These are phyloP conservation scores for Colletotrichum agaves DNA, from an alignment of 2,329 filamentous ascomycete species.

Conservation along the genomic window DNA sequence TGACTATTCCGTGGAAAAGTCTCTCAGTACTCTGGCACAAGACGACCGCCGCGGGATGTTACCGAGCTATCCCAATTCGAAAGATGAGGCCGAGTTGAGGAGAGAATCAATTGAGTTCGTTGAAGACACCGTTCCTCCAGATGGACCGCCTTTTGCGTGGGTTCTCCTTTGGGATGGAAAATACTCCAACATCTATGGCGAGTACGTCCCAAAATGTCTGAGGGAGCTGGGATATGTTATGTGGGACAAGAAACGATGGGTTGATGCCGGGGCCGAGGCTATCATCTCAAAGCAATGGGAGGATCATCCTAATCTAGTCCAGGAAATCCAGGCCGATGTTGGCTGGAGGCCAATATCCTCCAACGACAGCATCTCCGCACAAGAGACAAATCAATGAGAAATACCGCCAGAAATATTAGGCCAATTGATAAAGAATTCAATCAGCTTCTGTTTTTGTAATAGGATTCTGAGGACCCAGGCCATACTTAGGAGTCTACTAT, in stretches of 20 bases:
- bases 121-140: not conserved
- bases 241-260: not conserved
- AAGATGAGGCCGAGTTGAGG: not conserved
- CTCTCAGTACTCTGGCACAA: not conserved
- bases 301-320: not conserved
- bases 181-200: slow-evolving; percentile 3
- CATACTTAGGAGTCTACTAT: too few species aligned
- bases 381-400: too few species aligned
- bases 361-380: too few species aligned
- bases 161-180: not conserved
- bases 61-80: not conserved
- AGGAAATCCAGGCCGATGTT: not conserved
- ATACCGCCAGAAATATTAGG: too few species aligned
- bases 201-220: not conserved
- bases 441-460: too few species aligned
- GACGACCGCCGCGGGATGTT: not conserved
- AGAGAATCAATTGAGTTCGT: not conserved
- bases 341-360: not conserved
- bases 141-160: slow-evolving; percentile 1
- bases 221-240: slow-evolving; percentile 2
- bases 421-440: too few species aligned
- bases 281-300: not conserved
- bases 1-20: not conserved
- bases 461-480: too few species aligned
- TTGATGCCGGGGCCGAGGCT: not conserved